These are phyloP conservation scores for Aspergillus nanangensis DNA, from an alignment of 495 filamentous ascomycete genomes.

Conservation along the genomic window DNA sequence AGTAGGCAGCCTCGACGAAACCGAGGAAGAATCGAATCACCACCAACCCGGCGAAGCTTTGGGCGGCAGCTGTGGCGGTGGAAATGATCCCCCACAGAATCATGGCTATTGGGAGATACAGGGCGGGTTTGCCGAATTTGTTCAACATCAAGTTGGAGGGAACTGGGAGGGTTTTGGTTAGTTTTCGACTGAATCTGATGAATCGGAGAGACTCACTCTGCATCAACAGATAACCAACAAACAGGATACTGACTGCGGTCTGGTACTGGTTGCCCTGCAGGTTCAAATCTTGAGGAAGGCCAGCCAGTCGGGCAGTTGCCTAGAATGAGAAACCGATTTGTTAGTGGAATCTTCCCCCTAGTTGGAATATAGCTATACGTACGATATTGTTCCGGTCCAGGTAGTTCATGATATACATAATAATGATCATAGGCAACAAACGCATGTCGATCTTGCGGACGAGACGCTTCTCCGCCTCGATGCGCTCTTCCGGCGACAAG, in stretches of 20 bases:
- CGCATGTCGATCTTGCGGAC: slow-evolving; percentile 62
- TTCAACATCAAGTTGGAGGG: slow-evolving; percentile 44
- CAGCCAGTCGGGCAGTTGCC: slow-evolving; percentile 47
- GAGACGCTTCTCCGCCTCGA: slow-evolving; percentile 43
- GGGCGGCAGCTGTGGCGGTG: slow-evolving; percentile 52
- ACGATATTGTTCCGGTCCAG: slow-evolving; percentile 64
- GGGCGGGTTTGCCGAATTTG: slow-evolving; percentile 49
- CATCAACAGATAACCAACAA: slow-evolving; percentile 63
- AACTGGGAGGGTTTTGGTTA: slow-evolving; percentile 9
- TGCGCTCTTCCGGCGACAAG: slow-evolving; percentile 45
- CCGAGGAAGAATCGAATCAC: slow-evolving; percentile 69
- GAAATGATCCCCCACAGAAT: slow-evolving; percentile 72
- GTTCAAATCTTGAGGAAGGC: slow-evolving; percentile 45
- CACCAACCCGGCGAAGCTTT: slow-evolving; percentile 57
- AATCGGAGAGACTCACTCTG: slow-evolving; percentile 28
- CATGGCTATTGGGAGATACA: slow-evolving; percentile 64
- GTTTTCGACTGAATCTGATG: neutral
- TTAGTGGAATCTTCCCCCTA: too few species aligned
- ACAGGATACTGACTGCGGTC: slow-evolving; percentile 64
- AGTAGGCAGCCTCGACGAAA: slow-evolving; percentile 54
- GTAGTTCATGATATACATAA: slow-evolving; percentile 82
- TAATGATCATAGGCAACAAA: slow-evolving; percentile 56
- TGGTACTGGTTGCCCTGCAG: slow-evolving; percentile 47
- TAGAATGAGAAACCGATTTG: too few species aligned
- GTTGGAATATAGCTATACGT: too few species aligned